Evolutionary conservation across 176 grass and related monocot species (phyloP), one percentile per base, ranked within the genome.

Genomic region (Aechmea fasciata): DNA sequence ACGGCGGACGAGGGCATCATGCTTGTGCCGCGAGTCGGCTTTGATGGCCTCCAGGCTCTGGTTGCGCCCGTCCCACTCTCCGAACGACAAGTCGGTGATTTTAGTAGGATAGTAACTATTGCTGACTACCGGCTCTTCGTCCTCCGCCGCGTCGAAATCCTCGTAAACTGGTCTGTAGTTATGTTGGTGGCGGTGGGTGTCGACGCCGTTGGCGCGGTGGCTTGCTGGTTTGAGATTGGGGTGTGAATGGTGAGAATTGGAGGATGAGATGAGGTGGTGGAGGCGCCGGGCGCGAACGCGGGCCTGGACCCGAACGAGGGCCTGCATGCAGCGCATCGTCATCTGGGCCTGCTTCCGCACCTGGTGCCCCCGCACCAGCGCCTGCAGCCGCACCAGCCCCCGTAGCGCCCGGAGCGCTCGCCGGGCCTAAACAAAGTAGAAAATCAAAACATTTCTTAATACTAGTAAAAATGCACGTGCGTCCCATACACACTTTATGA

Each of bases 281-380:
- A 90, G 50, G 68, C 81, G 91, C 23, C 73, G 78, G 68, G 91
- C 76, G 53, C 81, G 83, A 4, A 90, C 84, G 52, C 91, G 83
- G 64, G 84, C 91, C 81, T 95, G 91, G 13, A 85, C 87, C 10
- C 87, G 87, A 59, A 95, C 83, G 20, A 95, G 84, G 10, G 83
- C 75, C 80, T 95, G 91, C 87, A 95, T 95, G 84, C 72, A 85
- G 33, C 73, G 76, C 87, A 95, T 95, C 25, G 87, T 95, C 68
- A 77, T 72, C 29, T 84, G 91, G 19, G 88, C 91, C 73, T 95
- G 91, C 48, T 88, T 87, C 0, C 91, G 79, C 49, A 95, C 91
- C 48, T 87, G 84, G 76, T 95, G 79, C 1, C 91, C 91, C 67
- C 91, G 78, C 65, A 87, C 87, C 70, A 95, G 83, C 50, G 91